Evolutionary conservation across 169 alveolate species (phyloP), one percentile per base, ranked within the genome.

Genomic region (Eimeria sp.): DNA sequence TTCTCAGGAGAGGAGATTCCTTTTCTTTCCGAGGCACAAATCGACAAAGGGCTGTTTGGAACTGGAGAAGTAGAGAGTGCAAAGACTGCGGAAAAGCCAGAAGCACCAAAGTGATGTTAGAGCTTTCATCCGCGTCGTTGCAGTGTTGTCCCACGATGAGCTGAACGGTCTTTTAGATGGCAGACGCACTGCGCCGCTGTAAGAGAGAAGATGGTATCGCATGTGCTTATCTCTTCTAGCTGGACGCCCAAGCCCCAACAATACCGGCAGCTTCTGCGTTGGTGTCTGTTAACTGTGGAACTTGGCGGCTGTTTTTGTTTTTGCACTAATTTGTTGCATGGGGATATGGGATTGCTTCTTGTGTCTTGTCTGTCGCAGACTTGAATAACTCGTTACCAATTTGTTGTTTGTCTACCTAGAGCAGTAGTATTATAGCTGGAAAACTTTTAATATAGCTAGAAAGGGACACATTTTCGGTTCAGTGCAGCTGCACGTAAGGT

Each of bases 1-100:
- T 75, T 63, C 96, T 98, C 82, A 95, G 98, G 70, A 96, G 91
- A 96, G 95, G 95, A 95, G 96, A 90, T 95, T 78, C 96, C 97
- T 51, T 96, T 94, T 78, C 76, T 92, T 73, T 45, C 92, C 84
- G 96, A 92, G 45, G 83, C 76, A 14, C 92, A 92, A 20, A 92
- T 92, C 87, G 76, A 25, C 63, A 78, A 82, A 63, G 96, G 92
- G 63, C 22, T 76, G 49, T 91, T 91, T 58, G 95, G 95, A n/a
- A 34, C 90, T 4, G 89, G 27, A 27, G 88, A 89, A 30, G 49
- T 61, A 25, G 83, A 73, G 30, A 6, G 57, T 18, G 57, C 34
- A 73, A 73, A 73, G 16, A 43, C 5, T 18, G 13, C 83, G 4
- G n/a, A 73, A 40, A 18, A 11, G 3, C n/a, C 67, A 30, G 65